Percentiles rank a stretch among this genome's conserved stretches.
Evolutionary conservation across 768 basidiomycete species (phyloP).

Genomic region (Naganishia vishniacii): DNA sequence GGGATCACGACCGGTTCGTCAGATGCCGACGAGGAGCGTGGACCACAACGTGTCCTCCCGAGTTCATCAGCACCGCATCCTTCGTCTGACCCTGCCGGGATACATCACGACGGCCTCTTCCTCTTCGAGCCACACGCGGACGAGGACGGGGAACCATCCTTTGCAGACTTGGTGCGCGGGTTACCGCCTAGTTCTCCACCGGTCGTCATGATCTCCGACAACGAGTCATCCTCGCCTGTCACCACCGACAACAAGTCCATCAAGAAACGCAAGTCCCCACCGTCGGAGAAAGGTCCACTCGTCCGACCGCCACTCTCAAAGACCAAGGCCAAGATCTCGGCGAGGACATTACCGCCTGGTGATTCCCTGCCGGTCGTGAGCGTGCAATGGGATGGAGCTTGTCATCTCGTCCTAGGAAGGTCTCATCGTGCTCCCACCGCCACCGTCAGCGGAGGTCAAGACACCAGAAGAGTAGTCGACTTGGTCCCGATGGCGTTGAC

Average conservation of each 20-base stretch:
- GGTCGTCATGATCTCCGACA: neutral
- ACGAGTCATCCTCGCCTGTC: neutral
- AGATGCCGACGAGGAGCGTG: neutral
- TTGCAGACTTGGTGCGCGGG: neutral
- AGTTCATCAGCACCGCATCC: slow-evolving; percentile 1
- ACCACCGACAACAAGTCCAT: neutral
- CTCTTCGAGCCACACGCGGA: neutral
- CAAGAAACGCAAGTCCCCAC: neutral
- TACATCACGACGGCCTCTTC: neutral
- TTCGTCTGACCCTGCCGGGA: neutral
- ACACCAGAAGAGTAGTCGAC: neutral
- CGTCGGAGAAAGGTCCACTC: neutral
- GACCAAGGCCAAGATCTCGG: neutral
- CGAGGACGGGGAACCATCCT: neutral
- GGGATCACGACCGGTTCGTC: too few relatives aligned
- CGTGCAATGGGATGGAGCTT: slow-evolving; percentile 21
- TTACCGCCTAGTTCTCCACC: slow-evolving; percentile 9
- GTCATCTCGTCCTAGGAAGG: slow-evolving; percentile 26
- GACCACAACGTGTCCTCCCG: too few relatives aligned
- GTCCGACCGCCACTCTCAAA: neutral
- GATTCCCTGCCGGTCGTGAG: neutral
- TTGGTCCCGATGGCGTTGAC: neutral
- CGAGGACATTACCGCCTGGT: neutral
- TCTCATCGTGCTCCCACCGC: neutral
- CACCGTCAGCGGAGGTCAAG: too few relatives aligned